Percentiles rank a stretch among this genome's conserved stretches.
phyloP scores from a whole-genome alignment of 164 flowering plant genomes.

The Liquidambar formosana region DNA sequence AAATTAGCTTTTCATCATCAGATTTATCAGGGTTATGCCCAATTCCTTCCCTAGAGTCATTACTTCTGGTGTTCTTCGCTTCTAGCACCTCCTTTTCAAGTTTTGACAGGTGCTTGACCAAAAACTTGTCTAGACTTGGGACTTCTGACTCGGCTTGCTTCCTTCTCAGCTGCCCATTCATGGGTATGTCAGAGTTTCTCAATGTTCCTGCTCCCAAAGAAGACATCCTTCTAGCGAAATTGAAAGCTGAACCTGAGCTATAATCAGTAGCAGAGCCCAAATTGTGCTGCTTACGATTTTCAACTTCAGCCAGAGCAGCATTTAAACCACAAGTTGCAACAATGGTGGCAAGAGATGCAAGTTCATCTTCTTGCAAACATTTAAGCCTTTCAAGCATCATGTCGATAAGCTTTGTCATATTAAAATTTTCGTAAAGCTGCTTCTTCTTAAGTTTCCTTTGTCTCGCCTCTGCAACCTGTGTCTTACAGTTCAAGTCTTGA shows the following conservation, averaged over 20 bases:
- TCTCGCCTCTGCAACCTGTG: constrained; percentile 11
- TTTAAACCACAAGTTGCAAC: constrained; percentile 95
- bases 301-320: constrained; percentile 78
- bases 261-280: constrained; percentile 19
- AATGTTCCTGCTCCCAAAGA: constrained; percentile 16
- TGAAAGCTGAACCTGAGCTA: constrained; percentile 13
- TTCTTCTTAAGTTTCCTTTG: constrained; percentile 30
- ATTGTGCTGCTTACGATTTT: constrained; percentile 38
- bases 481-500: constrained; percentile 12
- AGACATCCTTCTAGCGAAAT: constrained; percentile 25
- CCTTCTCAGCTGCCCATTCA: constrained; percentile 24
- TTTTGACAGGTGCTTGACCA: constrained; percentile 82
- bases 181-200: constrained; percentile 14
- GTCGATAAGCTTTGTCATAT: constrained; percentile 45
- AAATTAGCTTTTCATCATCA: constrained; percentile 4
- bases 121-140: constrained; percentile 77
- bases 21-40: constrained; percentile 15
- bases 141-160: constrained; percentile 47
- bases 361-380: constrained; percentile 73
- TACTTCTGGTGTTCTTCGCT: constrained; percentile 57
- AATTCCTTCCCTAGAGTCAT: constrained; percentile 21
- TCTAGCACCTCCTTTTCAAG: constrained; percentile 85
- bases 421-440: constrained; percentile 32
- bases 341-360: constrained; percentile 88
- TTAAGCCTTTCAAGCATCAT: constrained; percentile 83